Base-by-base conservation (phyloP, 306 rosid genomes). In the Casuarina cunninghamiana region DNA sequence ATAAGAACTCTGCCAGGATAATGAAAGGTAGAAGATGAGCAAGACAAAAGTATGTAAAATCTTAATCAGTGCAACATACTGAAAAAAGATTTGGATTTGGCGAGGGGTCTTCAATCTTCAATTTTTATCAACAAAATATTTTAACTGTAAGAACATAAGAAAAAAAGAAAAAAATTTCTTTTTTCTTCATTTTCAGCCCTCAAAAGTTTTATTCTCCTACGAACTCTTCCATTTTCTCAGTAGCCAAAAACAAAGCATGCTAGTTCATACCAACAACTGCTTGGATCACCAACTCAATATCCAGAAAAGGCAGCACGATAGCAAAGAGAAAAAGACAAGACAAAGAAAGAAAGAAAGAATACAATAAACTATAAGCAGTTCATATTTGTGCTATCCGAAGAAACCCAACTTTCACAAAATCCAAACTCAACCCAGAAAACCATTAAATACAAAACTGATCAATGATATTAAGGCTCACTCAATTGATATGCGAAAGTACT, bases 1-100 rank as follows among this genome's bases (percentile, higher is more conserved):
- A 76, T 73, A 75, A 74, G 54, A 82, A 26, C 69, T 70, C 90
- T 81, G 80, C 71, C 73, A 69, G 77, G 73, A 76, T 84, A 75
- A 74, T 35, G 6, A 76, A 78, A 53, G 48, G 12, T 54, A 65
- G 61, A 53, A 32, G 10, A 41, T 9, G 71, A 35, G 55, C 70
- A 2, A 63, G 61, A 43, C 6, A 60, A 51, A 71, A 58, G 19
- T 26, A 68, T 17, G 66, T 15, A 58, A 58, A 71, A 69, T 68
- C 51, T 1, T 35, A 74, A 77, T 65, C 53, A 76, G 61, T 58
- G 9, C 5, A 8, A 60, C 43, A 45, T 35, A 66, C 43, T 66
- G 46, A 66, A 0, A 42, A 42, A 9, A 66, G 49, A 42, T 16
- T 17, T 67, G 39, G 2, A 67, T 3, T 49, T 32, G 71, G 39